phyloP scores from a whole-genome alignment of 495 filamentous ascomycete species.

The Copromyces sp. region DNA sequence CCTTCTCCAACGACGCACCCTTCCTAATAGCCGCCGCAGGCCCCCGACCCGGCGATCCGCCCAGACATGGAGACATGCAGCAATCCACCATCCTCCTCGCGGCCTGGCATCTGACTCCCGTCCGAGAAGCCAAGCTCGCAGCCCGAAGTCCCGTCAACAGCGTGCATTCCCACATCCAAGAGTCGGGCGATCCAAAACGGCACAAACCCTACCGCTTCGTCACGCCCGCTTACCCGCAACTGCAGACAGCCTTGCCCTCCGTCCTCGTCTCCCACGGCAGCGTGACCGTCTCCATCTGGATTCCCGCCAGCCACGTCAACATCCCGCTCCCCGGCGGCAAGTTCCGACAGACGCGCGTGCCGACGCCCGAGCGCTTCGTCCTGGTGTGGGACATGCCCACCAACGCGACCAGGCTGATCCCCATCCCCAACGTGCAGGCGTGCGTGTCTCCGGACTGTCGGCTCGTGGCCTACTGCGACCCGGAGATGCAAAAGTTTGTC shows the following conservation, averaged over 20 bases:
- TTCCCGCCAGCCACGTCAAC: conserved; percentile 17
- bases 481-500: conserved; percentile 6
- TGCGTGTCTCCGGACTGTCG: conserved; percentile 20
- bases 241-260: conserved; percentile 16
- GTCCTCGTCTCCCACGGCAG: conserved; percentile 16
- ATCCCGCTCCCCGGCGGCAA: conserved; percentile 11
- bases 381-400: conserved; percentile 16
- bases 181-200: conserved; percentile 4
- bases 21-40: conserved; percentile 19
- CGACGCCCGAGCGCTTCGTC: conserved; percentile 14
- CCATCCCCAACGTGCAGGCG: conserved; percentile 21
- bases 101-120: conserved; percentile 21
- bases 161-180: conserved; percentile 1
- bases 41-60: conserved; percentile 16
- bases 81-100: conserved; percentile 13
- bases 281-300: conserved; percentile 20
- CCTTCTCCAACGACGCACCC: conserved; percentile 15
- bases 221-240: conserved; percentile 14
- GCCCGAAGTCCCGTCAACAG: conserved; percentile 9
- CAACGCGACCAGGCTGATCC: conserved; percentile 17
- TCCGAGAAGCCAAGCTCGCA: conserved; percentile 10
- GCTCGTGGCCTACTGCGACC: conserved; percentile 18
- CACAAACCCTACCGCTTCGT: conserved; percentile 18
- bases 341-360: conserved; percentile 3
- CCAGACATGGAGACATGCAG: neutral